Conservation (phyloP, 257 asterid genomes). For the Nicotiana obtusifolia region DNA sequence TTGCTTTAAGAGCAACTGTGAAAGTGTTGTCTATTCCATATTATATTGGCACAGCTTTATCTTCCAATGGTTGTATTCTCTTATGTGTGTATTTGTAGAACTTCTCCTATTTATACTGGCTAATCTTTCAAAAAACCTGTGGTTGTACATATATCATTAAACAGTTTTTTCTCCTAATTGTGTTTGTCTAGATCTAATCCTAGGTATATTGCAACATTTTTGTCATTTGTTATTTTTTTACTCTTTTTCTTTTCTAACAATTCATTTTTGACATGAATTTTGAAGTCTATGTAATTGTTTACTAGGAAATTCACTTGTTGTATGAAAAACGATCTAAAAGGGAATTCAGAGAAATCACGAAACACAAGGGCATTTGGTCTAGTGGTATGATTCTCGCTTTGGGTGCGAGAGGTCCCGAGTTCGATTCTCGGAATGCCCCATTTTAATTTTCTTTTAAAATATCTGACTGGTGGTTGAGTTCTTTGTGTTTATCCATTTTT, state of each 20-base stretch:
- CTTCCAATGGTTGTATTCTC: neutral
- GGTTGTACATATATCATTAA: neutral
- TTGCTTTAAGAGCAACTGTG: neutral
- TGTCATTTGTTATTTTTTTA: neutral
- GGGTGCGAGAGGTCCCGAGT: slow-evolving; percentile 85
- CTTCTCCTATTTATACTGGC: neutral
- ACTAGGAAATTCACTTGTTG: no score
- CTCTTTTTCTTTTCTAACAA: neutral
- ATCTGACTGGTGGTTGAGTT: neutral
- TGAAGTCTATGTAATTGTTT: no score
- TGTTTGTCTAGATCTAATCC: neutral
- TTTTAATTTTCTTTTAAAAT: neutral
- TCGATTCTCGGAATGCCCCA: slow-evolving; percentile 86
- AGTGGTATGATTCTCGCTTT: slow-evolving; percentile 82
- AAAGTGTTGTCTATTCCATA: neutral
- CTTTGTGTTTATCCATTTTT: neutral
- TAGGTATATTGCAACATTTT: neutral
- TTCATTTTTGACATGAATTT: no score
- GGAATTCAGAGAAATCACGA: no score
- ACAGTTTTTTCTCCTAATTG: neutral
- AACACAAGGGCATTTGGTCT: slow-evolving; percentile 65
- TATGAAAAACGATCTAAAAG: no score
- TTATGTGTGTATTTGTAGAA: neutral
- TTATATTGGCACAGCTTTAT: neutral
- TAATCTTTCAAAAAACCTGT: neutral